Evolutionary conservation across 2,329 filamentous ascomycete species (phyloP).

Genomic region (Fonsecaea pedrosoi): DNA sequence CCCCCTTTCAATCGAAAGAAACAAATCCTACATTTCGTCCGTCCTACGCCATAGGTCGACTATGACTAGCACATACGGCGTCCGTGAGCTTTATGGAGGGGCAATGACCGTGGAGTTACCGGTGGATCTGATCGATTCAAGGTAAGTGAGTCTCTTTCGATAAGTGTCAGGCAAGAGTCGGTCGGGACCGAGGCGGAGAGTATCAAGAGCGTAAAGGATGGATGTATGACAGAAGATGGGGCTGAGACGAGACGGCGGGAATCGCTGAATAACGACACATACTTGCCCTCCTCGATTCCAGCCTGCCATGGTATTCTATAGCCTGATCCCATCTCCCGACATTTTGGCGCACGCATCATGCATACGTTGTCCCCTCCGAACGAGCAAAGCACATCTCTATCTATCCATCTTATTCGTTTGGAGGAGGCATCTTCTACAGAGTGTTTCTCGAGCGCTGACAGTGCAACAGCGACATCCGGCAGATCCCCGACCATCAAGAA

Average conservation of each 20-base stretch:
- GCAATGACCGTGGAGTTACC: slow-evolving; percentile 39
- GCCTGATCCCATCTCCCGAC: not conserved
- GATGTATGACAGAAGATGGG: not conserved
- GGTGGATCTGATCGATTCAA: slow-evolving; percentile 38
- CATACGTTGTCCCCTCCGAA: not conserved
- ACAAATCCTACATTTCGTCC: not conserved
- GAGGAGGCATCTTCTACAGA: not conserved
- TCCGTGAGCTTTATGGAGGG: slow-evolving; percentile 39
- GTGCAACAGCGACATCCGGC: slow-evolving; percentile 36
- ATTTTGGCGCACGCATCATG: not conserved
- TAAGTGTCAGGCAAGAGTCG: not conserved
- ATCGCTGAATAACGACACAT: too few relatives aligned
- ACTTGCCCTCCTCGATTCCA: too few relatives aligned
- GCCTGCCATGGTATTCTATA: too few relatives aligned
- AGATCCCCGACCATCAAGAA: slow-evolving; percentile 74
- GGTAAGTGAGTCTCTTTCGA: slow-evolving; percentile 23
- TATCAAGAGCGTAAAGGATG: not conserved
- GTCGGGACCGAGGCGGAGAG: not conserved
- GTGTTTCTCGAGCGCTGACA: not conserved
- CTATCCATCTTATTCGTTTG: not conserved
- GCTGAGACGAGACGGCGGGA: not conserved
- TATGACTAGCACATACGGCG: slow-evolving; percentile 22
- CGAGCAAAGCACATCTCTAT: not conserved
- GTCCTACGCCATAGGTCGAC: not conserved
- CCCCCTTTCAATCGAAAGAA: not conserved